Conservation (phyloP, 805 yeast genomes). For the Spathaspora arborariae region DNA sequence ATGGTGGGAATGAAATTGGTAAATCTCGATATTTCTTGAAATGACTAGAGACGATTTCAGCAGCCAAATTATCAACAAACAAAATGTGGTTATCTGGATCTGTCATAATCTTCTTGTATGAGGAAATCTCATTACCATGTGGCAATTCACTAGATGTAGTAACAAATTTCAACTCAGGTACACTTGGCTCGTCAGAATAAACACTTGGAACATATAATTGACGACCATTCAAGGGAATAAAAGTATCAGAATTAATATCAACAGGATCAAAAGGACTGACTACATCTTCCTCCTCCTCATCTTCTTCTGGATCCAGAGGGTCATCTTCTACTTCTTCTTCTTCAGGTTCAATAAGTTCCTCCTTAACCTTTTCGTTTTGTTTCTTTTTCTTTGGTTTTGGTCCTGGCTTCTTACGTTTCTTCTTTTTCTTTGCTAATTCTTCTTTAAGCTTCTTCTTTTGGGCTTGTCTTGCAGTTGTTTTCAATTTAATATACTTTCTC, state of each 20-base stretch:
- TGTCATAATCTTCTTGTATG: slow-evolving; percentile 13
- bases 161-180: slow-evolving; percentile 19
- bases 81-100: slow-evolving; percentile 17
- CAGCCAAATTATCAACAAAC: slow-evolving; percentile 27
- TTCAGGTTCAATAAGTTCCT: slow-evolving; percentile 12
- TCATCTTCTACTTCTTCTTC: slow-evolving; percentile 13
- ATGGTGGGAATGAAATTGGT: slow-evolving; percentile 35
- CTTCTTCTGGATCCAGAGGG: slow-evolving; percentile 7
- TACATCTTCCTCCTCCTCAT: slow-evolving; percentile 21
- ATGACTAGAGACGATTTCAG: slow-evolving; percentile 25
- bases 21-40: slow-evolving; percentile 28
- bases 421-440: slow-evolving; percentile 5
- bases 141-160: neutral
- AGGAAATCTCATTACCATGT: neutral
- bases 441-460: slow-evolving; percentile 11
- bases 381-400: slow-evolving; percentile 2
- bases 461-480: slow-evolving; percentile 9
- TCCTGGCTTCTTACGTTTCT: slow-evolving; percentile 7
- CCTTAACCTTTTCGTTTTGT: neutral
- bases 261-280: slow-evolving; percentile 40
- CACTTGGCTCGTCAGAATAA: slow-evolving; percentile 11
- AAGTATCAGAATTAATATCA: slow-evolving; percentile 30
- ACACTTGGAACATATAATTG: slow-evolving; percentile 32
- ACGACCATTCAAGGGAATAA: slow-evolving; percentile 21
- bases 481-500: slow-evolving; percentile 9